These are phyloP conservation scores for Inga leiocalycina DNA, from an alignment of 306 rosid species.

Conservation along the genomic window DNA sequence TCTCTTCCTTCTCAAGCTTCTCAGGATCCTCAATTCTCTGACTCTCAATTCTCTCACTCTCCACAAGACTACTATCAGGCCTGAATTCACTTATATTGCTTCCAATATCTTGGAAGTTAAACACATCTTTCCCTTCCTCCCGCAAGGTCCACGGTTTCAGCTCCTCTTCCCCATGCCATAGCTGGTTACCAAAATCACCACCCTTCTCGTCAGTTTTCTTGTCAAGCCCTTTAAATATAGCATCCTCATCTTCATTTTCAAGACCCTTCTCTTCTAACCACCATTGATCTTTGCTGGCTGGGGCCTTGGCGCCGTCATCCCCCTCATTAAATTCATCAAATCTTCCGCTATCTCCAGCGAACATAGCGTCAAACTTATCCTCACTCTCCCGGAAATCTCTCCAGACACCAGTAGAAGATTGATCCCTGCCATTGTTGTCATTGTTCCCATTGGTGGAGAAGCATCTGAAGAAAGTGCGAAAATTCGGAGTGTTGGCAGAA, in stretches of 20 bases:
- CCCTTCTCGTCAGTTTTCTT: slow-evolving; percentile 24
- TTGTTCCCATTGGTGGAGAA: slow-evolving; percentile 49
- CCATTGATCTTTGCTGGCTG: slow-evolving; percentile 33
- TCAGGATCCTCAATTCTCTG: slow-evolving; percentile 38
- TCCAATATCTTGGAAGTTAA: slow-evolving; percentile 42
- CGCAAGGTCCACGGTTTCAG: slow-evolving; percentile 62
- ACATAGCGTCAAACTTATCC: slow-evolving; percentile 49
- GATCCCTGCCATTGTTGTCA: slow-evolving; percentile 43
- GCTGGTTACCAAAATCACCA: slow-evolving; percentile 31
- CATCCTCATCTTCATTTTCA: slow-evolving; percentile 44
- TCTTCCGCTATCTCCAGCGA: slow-evolving; percentile 40
- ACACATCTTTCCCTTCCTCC: slow-evolving; percentile 56
- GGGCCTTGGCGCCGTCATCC: not conserved
- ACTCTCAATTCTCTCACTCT: slow-evolving; percentile 20
- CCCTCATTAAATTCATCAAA: slow-evolving; percentile 27
- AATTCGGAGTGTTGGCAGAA: slow-evolving; percentile 15
- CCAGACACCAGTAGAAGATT: slow-evolving; percentile 43
- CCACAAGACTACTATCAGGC: not conserved
- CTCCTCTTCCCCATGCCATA: slow-evolving; percentile 41
- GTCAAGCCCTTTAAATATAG: slow-evolving; percentile 45
- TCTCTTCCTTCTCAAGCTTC: slow-evolving; percentile 65
- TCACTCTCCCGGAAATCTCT: slow-evolving; percentile 49
- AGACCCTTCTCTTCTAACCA: slow-evolving; percentile 50
- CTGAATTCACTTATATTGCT: slow-evolving; percentile 20
- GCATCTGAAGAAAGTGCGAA: slow-evolving; percentile 39